A percentile compares a stretch with the other conserved stretches of the same genome.
These are phyloP conservation scores for Fusarium penzigii DNA, from an alignment of 2,329 filamentous ascomycete genomes.

Conservation along the genomic window DNA sequence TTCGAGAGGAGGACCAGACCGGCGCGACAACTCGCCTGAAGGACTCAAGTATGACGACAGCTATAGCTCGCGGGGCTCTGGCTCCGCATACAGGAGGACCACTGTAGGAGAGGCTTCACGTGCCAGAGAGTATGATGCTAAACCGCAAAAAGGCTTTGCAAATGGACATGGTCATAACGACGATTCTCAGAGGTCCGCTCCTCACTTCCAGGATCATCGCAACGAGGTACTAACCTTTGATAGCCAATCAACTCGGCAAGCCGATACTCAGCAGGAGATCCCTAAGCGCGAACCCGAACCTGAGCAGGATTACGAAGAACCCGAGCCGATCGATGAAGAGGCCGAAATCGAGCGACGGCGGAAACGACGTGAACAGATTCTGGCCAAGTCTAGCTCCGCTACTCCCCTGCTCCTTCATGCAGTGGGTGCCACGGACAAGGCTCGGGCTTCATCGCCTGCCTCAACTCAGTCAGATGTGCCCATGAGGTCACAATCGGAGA, in stretches of 20 bases:
- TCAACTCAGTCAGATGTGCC: slow-evolving; percentile 49
- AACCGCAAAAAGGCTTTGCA: slow-evolving; percentile 58
- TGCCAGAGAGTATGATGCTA: slow-evolving; percentile 64
- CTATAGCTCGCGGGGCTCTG: slow-evolving; percentile 43
- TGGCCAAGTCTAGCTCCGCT: slow-evolving; percentile 76
- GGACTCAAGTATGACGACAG: slow-evolving; percentile 47
- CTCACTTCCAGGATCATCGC: background rate
- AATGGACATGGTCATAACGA: slow-evolving; percentile 22
- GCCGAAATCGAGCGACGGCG: slow-evolving; percentile 83
- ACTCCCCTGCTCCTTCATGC: slow-evolving; percentile 76
- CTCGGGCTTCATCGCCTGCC: slow-evolving; percentile 54
- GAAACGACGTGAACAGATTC: slow-evolving; percentile 79
- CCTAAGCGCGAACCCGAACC: slow-evolving; percentile 22
- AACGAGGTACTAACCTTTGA: slow-evolving; percentile 9
- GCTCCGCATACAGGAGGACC: slow-evolving; percentile 65
- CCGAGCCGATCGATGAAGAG: slow-evolving; percentile 73
- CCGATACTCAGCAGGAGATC: background rate
- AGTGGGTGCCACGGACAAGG: slow-evolving; percentile 62
- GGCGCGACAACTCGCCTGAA: slow-evolving; percentile 20
- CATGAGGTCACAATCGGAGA: slow-evolving; percentile 29
- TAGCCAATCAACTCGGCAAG: slow-evolving; percentile 7
- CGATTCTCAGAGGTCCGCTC: slow-evolving; percentile 21
- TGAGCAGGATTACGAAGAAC: slow-evolving; percentile 50
- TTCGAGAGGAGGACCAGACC: slow-evolving; percentile 32
- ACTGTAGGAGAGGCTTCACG: slow-evolving; percentile 59